phyloP scores from a whole-genome alignment of 2,329 filamentous ascomycete species.

The Metarhizium brunneum region DNA sequence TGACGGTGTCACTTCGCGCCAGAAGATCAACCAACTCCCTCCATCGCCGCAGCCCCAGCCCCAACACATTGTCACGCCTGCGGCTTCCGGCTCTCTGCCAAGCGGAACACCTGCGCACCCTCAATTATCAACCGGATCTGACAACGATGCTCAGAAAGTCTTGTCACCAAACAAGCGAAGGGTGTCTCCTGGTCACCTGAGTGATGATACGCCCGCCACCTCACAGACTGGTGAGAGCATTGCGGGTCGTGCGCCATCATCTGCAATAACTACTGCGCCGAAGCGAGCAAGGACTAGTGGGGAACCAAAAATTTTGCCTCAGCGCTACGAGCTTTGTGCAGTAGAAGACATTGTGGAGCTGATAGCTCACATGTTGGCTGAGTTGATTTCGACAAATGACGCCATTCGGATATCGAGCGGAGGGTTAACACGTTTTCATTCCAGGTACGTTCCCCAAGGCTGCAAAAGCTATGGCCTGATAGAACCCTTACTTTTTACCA shows the following conservation, averaged over 20 bases:
- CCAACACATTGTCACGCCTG: neutral
- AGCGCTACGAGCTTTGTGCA: conserved; percentile 71
- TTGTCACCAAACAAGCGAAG: conserved; percentile 25
- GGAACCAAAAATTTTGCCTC: conserved; percentile 52
- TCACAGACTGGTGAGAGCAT: neutral
- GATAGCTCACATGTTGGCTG: conserved; percentile 90
- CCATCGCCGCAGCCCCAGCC: neutral
- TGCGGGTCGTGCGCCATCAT: neutral
- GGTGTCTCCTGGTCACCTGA: conserved; percentile 13
- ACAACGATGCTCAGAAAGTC: neutral
- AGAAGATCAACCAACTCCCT: neutral
- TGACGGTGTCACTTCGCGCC: neutral
- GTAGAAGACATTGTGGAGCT: conserved; percentile 82
- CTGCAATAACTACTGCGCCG: conserved; percentile 13
- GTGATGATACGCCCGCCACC: neutral
- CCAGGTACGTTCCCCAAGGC: conserved; percentile 47
- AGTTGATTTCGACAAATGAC: conserved; percentile 91
- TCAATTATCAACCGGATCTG: neutral
- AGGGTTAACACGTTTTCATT: conserved; percentile 89
- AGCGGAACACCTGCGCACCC: neutral
- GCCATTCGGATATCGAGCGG: conserved; percentile 66
- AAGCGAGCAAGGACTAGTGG: conserved; percentile 47
- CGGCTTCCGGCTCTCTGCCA: neutral
- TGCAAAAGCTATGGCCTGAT: neutral
- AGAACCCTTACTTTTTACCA: neutral